Conservation (phyloP, 305 asterid species). For the Andrographis paniculata region DNA sequence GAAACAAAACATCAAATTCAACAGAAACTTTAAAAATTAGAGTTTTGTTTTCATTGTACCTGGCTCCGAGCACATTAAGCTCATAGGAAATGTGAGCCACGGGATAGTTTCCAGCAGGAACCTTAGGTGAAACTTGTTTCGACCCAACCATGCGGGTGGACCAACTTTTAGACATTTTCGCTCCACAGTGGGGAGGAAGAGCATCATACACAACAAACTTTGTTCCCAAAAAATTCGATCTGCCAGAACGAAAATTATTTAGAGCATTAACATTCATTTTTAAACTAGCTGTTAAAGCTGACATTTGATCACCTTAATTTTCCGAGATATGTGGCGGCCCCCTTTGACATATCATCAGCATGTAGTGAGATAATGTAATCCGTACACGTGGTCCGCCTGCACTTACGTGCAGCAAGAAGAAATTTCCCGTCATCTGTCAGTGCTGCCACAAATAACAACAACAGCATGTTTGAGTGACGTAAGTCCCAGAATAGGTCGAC, state of each 20-base stretch:
- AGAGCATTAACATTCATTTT: neutral
- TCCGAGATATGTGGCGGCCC: constrained; percentile 55
- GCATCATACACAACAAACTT: constrained; percentile 78
- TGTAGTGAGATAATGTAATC: constrained; percentile 71
- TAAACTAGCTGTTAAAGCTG: neutral
- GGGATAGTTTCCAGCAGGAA: constrained; percentile 55
- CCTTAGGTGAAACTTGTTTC: constrained; percentile 47
- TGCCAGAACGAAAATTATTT: constrained; percentile 20
- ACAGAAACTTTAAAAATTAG: neutral
- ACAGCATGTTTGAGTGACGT: constrained; percentile 5
- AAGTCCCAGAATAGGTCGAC: neutral
- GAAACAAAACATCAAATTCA: neutral
- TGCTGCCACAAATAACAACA: constrained; percentile 41
- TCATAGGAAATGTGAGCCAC: constrained; percentile 85
- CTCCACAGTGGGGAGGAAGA: constrained; percentile 53
- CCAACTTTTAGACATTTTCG: constrained; percentile 49
- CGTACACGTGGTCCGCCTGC: constrained; percentile 72
- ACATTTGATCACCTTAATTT: constrained; percentile 69
- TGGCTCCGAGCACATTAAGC: constrained; percentile 74
- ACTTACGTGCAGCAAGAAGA: constrained; percentile 84
- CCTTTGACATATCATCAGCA: constrained; percentile 58
- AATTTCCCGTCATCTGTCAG: constrained; percentile 90
- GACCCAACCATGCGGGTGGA: constrained; percentile 50
- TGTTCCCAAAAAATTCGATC: constrained; percentile 86
- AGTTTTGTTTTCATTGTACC: constrained; percentile 35